Conservation (phyloP, 805 yeast species). For the Lipomyces spencermartinsiae region DNA sequence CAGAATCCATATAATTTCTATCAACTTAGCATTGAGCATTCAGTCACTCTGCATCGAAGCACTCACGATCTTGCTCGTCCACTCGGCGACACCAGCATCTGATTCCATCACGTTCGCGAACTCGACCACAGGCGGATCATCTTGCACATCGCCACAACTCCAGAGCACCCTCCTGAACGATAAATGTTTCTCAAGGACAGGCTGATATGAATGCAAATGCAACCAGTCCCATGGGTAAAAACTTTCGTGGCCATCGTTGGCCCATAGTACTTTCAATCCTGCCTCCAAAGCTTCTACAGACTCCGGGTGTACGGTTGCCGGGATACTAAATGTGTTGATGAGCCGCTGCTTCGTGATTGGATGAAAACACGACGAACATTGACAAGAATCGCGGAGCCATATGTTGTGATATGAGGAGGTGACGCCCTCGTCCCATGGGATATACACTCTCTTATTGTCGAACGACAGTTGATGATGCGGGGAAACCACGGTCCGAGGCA, state of each 20-base stretch:
- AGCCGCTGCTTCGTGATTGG: slow-evolving; percentile 64
- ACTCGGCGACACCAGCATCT: slow-evolving; percentile 56
- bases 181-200: slow-evolving; percentile 49
- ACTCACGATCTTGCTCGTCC: slow-evolving; percentile 55
- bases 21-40: not conserved
- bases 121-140: slow-evolving; percentile 56
- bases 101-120: slow-evolving; percentile 55
- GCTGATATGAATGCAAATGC: slow-evolving; percentile 58
- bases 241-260: slow-evolving; percentile 51
- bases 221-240: slow-evolving; percentile 53
- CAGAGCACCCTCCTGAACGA: slow-evolving; percentile 45
- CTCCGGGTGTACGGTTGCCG: slow-evolving; percentile 45
- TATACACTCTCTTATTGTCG: slow-evolving; percentile 39
- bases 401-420: slow-evolving; percentile 52
- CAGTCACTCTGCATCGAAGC: slow-evolving; percentile 25
- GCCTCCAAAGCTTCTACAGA: slow-evolving; percentile 33
- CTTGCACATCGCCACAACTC: slow-evolving; percentile 45
- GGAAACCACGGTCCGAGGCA: slow-evolving; percentile 26
- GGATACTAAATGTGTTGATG: slow-evolving; percentile 57
- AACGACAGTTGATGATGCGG: slow-evolving; percentile 39
- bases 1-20: slow-evolving; percentile 62
- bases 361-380: slow-evolving; percentile 61
- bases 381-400: slow-evolving; percentile 73
- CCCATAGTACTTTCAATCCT: slow-evolving; percentile 49
- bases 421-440: slow-evolving; percentile 43